Conservation (phyloP, 306 rosid genomes). For the Datisca glomerata region DNA sequence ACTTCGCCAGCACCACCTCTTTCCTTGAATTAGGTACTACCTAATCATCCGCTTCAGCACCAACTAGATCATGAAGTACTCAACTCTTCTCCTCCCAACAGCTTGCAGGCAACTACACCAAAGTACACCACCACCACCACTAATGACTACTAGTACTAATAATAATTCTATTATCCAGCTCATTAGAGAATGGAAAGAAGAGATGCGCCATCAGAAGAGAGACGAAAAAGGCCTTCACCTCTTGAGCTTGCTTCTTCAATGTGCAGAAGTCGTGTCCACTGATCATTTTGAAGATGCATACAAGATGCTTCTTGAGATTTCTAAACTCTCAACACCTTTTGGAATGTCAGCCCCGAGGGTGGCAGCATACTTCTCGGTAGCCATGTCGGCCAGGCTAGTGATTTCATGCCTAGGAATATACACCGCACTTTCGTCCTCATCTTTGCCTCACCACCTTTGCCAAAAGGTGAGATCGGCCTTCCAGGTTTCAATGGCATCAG, state of each 20-base stretch:
- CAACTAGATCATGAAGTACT: constrained; percentile 22
- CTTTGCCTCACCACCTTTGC: constrained; percentile 25
- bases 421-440: constrained; percentile 43
- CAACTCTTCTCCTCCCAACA: constrained; percentile 10
- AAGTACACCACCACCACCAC: too few relatives aligned
- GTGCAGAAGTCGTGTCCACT: constrained; percentile 88
- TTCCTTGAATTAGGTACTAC: constrained; percentile 11
- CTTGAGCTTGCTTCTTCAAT: constrained; percentile 73
- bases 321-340: constrained; percentile 75
- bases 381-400: constrained; percentile 87
- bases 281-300: constrained; percentile 81
- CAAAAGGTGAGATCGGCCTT: constrained; percentile 93
- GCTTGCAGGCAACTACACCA: too few relatives aligned
- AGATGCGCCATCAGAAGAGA: constrained; percentile 59
- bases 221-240: constrained; percentile 91
- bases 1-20: constrained; percentile 8
- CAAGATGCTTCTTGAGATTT: constrained; percentile 66
- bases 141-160: background rate
- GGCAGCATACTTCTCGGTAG: constrained; percentile 94
- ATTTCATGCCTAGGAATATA: constrained; percentile 84
- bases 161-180: constrained; percentile 6
- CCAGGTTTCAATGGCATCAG: constrained; percentile 96
- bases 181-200: constrained; percentile 56
- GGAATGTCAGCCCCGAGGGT: constrained; percentile 94
- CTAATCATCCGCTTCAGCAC: constrained; percentile 4